These are phyloP conservation scores for Zizania latifolia DNA, from an alignment of 176 grass and related monocot genomes.

Conservation along the genomic window DNA sequence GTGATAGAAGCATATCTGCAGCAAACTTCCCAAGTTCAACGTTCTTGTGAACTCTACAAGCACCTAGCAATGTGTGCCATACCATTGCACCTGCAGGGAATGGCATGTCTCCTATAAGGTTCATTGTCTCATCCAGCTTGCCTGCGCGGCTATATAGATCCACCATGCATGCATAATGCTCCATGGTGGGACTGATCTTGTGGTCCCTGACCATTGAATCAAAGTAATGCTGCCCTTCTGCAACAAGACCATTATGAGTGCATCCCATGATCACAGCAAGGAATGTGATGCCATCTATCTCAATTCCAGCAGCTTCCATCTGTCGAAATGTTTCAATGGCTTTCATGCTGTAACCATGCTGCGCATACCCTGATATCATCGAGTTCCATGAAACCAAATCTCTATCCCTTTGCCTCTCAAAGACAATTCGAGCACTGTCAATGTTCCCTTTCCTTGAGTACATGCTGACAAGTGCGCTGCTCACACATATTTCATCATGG, in stretches of 20 bases:
- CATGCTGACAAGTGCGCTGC: constrained; percentile 68
- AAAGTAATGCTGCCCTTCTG: constrained; percentile 58
- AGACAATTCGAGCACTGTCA: constrained; percentile 58
- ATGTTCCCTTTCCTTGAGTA: constrained; percentile 76
- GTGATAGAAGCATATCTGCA: constrained; percentile 57
- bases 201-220: constrained; percentile 51
- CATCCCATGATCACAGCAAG: constrained; percentile 63
- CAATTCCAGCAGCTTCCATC: constrained; percentile 44
- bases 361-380: constrained; percentile 69
- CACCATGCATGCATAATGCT: constrained; percentile 81
- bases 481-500: constrained; percentile 53
- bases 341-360: constrained; percentile 62
- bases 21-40: constrained; percentile 65
- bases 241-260: constrained; percentile 56
- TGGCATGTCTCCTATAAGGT: constrained; percentile 40
- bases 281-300: constrained; percentile 67
- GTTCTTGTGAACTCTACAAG: constrained; percentile 63
- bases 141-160: constrained; percentile 69
- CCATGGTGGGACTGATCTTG: constrained; percentile 49
- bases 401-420: constrained; percentile 58
- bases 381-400: constrained; percentile 81
- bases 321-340: constrained; percentile 58
- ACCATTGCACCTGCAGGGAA: constrained; percentile 51
- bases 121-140: constrained; percentile 53
- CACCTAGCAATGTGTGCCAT: constrained; percentile 61